Evolutionary conservation across 768 basidiomycete species (phyloP).

Genomic region (Macrolepiota albuminosa): DNA sequence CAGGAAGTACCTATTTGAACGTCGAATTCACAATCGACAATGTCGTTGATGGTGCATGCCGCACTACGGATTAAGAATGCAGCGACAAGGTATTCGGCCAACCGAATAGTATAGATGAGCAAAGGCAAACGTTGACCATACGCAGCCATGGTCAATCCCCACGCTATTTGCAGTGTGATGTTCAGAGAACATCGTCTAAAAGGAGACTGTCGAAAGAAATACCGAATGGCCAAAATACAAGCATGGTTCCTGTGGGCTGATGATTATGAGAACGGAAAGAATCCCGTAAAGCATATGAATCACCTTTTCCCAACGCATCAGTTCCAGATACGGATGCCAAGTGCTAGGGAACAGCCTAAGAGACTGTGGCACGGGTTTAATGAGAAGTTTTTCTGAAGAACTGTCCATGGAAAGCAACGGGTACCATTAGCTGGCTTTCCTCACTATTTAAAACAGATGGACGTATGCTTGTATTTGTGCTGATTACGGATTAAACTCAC

Average conservation of each 20-base stretch:
- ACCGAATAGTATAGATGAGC: background rate
- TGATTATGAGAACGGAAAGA: background rate
- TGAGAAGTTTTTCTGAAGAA: background rate
- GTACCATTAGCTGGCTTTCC: background rate
- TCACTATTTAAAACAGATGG: background rate
- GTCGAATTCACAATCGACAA: constrained; percentile 16
- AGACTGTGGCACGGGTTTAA: background rate
- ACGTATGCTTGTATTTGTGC: background rate
- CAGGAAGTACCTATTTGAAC: constrained; percentile 12
- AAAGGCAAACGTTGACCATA: background rate
- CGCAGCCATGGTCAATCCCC: background rate
- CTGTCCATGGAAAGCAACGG: background rate
- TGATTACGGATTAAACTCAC: no score
- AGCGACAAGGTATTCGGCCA: background rate
- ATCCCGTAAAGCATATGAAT: no score
- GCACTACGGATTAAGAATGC: background rate
- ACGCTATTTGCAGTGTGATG: background rate
- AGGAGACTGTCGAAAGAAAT: background rate
- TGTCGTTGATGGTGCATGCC: constrained; percentile 11
- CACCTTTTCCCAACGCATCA: background rate
- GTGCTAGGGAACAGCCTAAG: background rate
- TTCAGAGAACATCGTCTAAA: background rate
- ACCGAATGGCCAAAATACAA: background rate
- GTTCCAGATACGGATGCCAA: background rate
- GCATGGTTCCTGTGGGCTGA: background rate